Evolutionary conservation across 352 stramenopile species (phyloP).

Genomic region (Pilasporangium apinafurcum): DNA sequence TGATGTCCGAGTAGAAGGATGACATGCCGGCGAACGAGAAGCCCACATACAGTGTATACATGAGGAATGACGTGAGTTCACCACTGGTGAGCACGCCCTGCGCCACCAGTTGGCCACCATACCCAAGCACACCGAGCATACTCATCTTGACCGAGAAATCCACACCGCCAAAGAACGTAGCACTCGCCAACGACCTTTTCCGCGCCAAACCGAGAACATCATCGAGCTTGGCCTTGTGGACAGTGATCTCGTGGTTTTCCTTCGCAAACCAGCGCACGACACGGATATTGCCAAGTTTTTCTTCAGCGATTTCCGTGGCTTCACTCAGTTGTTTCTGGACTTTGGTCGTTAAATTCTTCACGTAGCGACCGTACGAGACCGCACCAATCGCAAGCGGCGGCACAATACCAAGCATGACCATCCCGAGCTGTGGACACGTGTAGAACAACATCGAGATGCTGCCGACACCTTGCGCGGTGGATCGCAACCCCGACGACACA

Average conservation of each 20-base stretch:
- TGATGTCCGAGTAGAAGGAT: constrained; percentile 88
- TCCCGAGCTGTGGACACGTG: constrained; percentile 85
- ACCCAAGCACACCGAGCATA: constrained; percentile 88
- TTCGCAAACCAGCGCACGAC: constrained; percentile 90
- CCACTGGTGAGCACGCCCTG: constrained; percentile 81
- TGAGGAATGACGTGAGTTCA: constrained; percentile 91
- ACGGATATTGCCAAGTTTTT: constrained; percentile 89
- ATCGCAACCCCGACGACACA: constrained; percentile 68
- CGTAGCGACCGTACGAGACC: constrained; percentile 81
- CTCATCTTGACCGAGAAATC: constrained; percentile 85
- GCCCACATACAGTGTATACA: constrained; percentile 92
- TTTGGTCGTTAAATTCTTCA: constrained; percentile 80
- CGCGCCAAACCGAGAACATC: constrained; percentile 55
- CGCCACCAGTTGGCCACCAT: constrained; percentile 89
- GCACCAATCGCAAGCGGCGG: constrained; percentile 88
- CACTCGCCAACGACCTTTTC: constrained; percentile 71
- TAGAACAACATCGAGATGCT: constrained; percentile 89
- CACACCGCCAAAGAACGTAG: constrained; percentile 80
- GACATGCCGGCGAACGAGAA: constrained; percentile 86
- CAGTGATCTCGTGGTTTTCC: constrained; percentile 62
- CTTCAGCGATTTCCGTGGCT: constrained; percentile 89
- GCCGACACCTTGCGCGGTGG: constrained; percentile 71
- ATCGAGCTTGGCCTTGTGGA: constrained; percentile 49
- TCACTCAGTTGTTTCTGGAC: constrained; percentile 90
- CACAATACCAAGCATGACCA: constrained; percentile 88